phyloP scores from a whole-genome alignment of 805 yeast species.

The Hanseniaspora lindneri region DNA sequence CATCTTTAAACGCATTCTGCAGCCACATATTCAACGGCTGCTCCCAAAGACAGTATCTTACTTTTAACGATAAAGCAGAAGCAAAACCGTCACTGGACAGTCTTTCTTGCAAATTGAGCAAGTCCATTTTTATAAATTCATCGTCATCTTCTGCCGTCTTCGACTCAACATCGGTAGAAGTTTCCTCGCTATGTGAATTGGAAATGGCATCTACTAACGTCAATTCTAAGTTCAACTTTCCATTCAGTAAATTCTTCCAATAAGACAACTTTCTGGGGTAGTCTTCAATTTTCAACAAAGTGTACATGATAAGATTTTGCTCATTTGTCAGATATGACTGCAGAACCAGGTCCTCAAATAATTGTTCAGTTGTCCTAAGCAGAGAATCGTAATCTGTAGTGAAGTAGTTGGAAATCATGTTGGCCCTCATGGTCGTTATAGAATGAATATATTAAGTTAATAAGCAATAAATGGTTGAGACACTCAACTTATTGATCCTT shows the following conservation, averaged over 20 bases:
- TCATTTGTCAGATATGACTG: constrained; percentile 43
- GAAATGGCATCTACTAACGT: constrained; percentile 1
- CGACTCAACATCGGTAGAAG: constrained; percentile 4
- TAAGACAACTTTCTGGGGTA: constrained; percentile 18
- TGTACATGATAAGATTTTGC: constrained; percentile 41
- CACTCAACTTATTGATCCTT: too few relatives aligned
- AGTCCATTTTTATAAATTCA: constrained; percentile 33
- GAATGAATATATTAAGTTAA: too few relatives aligned
- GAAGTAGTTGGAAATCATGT: constrained; percentile 23
- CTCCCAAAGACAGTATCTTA: constrained; percentile 62
- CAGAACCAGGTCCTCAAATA: constrained; percentile 33
- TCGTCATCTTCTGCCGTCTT: constrained; percentile 14
- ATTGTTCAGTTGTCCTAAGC: constrained; percentile 28
- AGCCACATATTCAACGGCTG: constrained; percentile 25
- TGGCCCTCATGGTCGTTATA: constrained; percentile 2
- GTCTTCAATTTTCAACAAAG: constrained; percentile 32
- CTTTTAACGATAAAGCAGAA: constrained; percentile 48
- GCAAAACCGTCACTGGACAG: constrained; percentile 38
- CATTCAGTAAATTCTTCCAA: constrained; percentile 5
- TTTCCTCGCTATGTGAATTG: background rate
- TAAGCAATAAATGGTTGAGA: too few relatives aligned
- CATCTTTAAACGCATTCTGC: constrained; percentile 4
- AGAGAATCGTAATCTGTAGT: constrained; percentile 27
- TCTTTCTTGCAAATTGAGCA: constrained; percentile 30
- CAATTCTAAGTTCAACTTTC: constrained; percentile 6